Conservation (phyloP, 2,329 filamentous ascomycete species). For the Aspergillus novofumigatus region DNA sequence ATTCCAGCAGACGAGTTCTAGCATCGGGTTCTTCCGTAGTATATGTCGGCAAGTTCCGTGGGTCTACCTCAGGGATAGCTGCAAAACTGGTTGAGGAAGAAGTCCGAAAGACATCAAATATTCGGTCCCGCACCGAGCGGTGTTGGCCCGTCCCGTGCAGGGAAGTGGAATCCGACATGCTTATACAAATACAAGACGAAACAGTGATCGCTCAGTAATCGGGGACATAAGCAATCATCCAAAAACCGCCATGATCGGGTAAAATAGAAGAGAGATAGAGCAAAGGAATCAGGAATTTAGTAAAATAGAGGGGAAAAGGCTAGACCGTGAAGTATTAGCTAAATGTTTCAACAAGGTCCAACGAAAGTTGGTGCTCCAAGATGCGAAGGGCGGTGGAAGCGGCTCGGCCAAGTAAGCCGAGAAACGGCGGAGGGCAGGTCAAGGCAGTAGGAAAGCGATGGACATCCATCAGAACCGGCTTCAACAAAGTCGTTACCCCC, state of each 20-base stretch:
- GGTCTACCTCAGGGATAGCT: conserved; percentile 1
- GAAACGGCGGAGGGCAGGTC: conserved; percentile 1
- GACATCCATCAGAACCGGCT: neutral
- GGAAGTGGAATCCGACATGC: conserved; percentile 28
- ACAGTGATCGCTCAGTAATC: neutral
- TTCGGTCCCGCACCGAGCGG: conserved; percentile 29
- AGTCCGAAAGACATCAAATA: conserved; percentile 29
- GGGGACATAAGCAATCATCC: conserved; percentile 1
- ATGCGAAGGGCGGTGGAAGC: conserved; percentile 19
- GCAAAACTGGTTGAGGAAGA: conserved; percentile 11
- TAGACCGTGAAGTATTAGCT: conserved; percentile 1
- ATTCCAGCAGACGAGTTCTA: conserved; percentile 37
- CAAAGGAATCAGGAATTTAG: conserved; percentile 1
- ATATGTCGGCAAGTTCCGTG: conserved; percentile 6
- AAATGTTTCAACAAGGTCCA: conserved; percentile 1
- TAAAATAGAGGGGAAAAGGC: neutral
- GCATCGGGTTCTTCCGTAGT: conserved; percentile 23
- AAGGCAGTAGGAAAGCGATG: neutral
- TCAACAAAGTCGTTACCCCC: neutral
- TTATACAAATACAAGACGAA: neutral
- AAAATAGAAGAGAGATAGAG: neutral
- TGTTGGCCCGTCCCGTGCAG: conserved; percentile 18
- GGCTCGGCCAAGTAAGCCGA: conserved; percentile 15
- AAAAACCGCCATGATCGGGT: conserved; percentile 1
- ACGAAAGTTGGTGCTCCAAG: conserved; percentile 6